A percentile compares a stretch with the other conserved stretches of the same genome.
Conservation (phyloP, 106 monocot species). For the Dactylorhiza incarnata region DNA sequence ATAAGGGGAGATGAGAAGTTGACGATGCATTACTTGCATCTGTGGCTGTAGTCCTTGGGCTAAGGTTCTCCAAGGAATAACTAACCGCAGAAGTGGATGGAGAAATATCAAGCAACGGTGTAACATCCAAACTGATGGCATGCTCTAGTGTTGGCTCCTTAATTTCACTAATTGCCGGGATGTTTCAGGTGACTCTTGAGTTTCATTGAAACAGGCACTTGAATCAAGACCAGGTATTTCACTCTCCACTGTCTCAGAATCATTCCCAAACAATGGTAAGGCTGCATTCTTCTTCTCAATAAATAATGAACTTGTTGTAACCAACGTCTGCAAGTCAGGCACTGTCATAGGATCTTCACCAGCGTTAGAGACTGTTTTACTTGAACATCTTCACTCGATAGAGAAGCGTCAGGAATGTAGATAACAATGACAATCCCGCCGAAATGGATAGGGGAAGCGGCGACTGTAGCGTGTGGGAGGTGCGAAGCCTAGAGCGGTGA, state of each 20-base stretch:
- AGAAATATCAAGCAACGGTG: slow-evolving; percentile 25
- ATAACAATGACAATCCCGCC: neutral
- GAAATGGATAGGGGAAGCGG: no score
- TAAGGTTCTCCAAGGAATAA: slow-evolving; percentile 36
- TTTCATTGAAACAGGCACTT: slow-evolving; percentile 24
- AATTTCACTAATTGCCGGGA: slow-evolving; percentile 34
- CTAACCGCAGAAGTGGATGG: slow-evolving; percentile 31
- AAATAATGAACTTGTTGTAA: slow-evolving; percentile 10
- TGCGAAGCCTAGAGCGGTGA: no score
- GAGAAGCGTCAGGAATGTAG: neutral
- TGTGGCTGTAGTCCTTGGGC: slow-evolving; percentile 22
- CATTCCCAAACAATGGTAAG: slow-evolving; percentile 16
- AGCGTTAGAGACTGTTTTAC: slow-evolving; percentile 13
- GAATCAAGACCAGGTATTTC: slow-evolving; percentile 54
- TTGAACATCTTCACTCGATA: slow-evolving; percentile 13
- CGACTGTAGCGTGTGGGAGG: no score
- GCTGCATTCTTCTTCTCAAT: slow-evolving; percentile 15
- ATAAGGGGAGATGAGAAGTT: slow-evolving; percentile 18
- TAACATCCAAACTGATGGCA: slow-evolving; percentile 22
- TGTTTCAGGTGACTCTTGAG: slow-evolving; percentile 40
- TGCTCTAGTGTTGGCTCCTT: slow-evolving; percentile 39
- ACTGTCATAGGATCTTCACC: slow-evolving; percentile 4
- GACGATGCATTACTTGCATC: slow-evolving; percentile 34
- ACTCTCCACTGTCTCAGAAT: slow-evolving; percentile 21
- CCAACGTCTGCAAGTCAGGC: slow-evolving; percentile 12